These are phyloP conservation scores for Luvunga scandens DNA, from an alignment of 345 rosid genomes.

Conservation along the genomic window DNA sequence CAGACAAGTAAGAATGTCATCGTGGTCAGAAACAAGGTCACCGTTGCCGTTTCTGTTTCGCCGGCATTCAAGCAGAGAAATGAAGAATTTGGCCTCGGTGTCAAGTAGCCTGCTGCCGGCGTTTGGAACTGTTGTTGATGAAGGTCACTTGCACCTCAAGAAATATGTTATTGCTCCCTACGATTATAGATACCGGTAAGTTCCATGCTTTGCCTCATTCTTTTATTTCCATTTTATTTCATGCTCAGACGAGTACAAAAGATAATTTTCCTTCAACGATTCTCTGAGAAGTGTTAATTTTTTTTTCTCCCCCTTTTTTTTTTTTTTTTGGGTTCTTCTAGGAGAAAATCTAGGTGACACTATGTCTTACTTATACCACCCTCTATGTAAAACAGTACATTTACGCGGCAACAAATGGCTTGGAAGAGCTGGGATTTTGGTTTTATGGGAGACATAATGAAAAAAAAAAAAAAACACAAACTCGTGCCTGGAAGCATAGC, in stretches of 20 bases:
- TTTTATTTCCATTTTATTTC: neutral
- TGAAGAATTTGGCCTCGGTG: conserved; percentile 60
- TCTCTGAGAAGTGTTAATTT: neutral
- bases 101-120: conserved; percentile 90
- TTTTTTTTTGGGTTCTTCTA: neutral
- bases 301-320: neutral
- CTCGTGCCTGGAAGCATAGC: neutral
- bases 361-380: no score
- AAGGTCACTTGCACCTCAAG: conserved; percentile 42
- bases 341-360: no score
- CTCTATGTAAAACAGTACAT: no score
- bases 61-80: conserved; percentile 55
- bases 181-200: conserved; percentile 84
- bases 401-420: no score
- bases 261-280: neutral
- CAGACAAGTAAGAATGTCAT: neutral
- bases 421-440: no score
- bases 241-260: neutral
- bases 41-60: conserved; percentile 51
- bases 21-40: conserved; percentile 33
- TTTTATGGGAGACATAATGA: no score
- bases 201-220: neutral
- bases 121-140: conserved; percentile 70
- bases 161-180: conserved; percentile 63
- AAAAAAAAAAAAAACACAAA: no score